Evolutionary conservation across 495 filamentous ascomycete genomes (phyloP).

Genomic region (Hypoxylon fragiforme): DNA sequence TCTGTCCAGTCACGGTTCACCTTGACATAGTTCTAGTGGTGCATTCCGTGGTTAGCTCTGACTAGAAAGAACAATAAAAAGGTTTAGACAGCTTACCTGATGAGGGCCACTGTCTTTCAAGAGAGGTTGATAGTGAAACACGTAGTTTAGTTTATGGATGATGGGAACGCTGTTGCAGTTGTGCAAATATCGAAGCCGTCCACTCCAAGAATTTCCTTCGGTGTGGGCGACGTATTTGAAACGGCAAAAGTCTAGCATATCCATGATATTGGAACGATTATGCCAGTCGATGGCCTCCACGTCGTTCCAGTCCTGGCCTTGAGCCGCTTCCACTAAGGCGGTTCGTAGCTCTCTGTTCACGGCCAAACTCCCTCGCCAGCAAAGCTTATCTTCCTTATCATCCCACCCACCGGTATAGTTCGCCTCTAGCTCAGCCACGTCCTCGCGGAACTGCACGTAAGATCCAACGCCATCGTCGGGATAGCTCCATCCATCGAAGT

Average conservation of each 20-base stretch:
- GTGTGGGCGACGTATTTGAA: constrained; percentile 60
- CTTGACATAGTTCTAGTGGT: constrained; percentile 55
- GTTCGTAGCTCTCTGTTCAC: constrained; percentile 39
- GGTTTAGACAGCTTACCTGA: no score
- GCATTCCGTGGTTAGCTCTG: not conserved
- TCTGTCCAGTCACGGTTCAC: constrained; percentile 54
- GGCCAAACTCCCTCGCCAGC: constrained; percentile 60
- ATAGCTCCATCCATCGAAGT: constrained; percentile 70
- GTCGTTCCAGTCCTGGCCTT: constrained; percentile 51
- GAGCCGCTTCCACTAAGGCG: constrained; percentile 44
- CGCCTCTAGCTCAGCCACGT: constrained; percentile 40
- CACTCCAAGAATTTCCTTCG: constrained; percentile 61
- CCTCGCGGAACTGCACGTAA: constrained; percentile 51
- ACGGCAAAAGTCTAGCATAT: constrained; percentile 50
- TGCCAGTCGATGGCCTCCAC: constrained; percentile 50
- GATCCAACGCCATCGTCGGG: constrained; percentile 58
- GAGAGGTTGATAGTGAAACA: constrained; percentile 48
- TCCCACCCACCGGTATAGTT: constrained; percentile 36
- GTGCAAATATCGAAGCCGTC: constrained; percentile 55
- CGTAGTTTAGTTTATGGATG: constrained; percentile 51
- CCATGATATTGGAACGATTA: constrained; percentile 42
- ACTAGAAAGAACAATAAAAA: not conserved
- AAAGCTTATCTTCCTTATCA: constrained; percentile 59
- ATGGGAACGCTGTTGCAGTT: constrained; percentile 52
- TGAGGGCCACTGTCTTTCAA: constrained; percentile 51